These are phyloP conservation scores for Magnolia sinica DNA, from an alignment of 164 flowering plant species.

Conservation along the genomic window DNA sequence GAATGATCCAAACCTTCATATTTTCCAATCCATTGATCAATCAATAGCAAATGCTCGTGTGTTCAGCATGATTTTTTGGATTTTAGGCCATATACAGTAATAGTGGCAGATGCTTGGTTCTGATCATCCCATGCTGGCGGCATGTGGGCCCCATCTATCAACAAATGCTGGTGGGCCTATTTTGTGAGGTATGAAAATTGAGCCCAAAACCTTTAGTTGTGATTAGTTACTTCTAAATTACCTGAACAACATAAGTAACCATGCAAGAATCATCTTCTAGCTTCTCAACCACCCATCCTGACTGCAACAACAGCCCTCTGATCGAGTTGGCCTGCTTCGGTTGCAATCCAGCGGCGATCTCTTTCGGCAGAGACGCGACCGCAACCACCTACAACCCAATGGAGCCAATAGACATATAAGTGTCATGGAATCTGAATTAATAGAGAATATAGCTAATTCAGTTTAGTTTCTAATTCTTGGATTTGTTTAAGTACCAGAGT, in stretches of 20 bases:
- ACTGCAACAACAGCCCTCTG: conserved; percentile 73
- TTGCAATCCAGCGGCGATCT: conserved; percentile 81
- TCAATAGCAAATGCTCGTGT: too few species aligned
- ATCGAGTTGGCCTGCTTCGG: conserved; percentile 67
- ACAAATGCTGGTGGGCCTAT: too few species aligned
- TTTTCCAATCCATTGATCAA: too few species aligned
- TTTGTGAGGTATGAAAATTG: not conserved
- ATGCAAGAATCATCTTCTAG: conserved; percentile 66
- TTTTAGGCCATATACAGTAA: too few species aligned
- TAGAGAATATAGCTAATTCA: not conserved
- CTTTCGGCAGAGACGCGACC: conserved; percentile 87
- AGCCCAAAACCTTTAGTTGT: not conserved
- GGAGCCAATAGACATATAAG: not conserved
- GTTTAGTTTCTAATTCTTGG: not conserved
- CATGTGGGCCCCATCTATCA: too few species aligned
- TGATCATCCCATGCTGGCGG: too few species aligned
- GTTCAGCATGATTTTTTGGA: too few species aligned
- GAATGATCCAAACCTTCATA: too few species aligned
- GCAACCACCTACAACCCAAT: conserved; percentile 61
- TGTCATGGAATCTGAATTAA: not conserved
- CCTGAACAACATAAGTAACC: conserved; percentile 90
- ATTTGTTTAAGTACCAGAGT: conserved; percentile 46
- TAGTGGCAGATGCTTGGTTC: too few species aligned
- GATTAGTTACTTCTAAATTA: conserved; percentile 11
- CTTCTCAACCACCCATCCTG: conserved; percentile 94